These are phyloP conservation scores for Cyberlindnera euphorbiae DNA, from an alignment of 805 yeast genomes.

Conservation along the genomic window DNA sequence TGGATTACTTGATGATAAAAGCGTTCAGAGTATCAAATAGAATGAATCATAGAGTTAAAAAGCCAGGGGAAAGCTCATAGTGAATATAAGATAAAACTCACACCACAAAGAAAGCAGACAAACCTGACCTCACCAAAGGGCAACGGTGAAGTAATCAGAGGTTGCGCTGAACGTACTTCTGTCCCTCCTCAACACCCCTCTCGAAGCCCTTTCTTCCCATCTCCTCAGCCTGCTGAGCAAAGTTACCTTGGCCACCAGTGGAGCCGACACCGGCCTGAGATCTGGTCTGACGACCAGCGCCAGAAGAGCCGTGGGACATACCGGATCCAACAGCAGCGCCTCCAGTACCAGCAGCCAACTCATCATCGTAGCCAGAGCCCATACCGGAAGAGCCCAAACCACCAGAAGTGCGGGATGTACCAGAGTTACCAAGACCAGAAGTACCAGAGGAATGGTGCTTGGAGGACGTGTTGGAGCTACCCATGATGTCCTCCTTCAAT, in stretches of 20 bases:
- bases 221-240: slow-evolving; percentile 17
- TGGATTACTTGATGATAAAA: too few species aligned
- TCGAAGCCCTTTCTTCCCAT: slow-evolving; percentile 23
- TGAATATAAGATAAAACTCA: background rate
- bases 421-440: too few species aligned
- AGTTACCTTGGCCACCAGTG: slow-evolving; percentile 11
- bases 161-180: slow-evolving; percentile 26
- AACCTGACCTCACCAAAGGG: too few species aligned
- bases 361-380: slow-evolving; percentile 11
- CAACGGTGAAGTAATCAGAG: too few species aligned
- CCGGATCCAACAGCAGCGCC: too few species aligned
- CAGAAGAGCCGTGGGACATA: background rate
- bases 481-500: background rate
- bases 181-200: slow-evolving; percentile 20
- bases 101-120: background rate
- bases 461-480: background rate
- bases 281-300: slow-evolving; percentile 23
- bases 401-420: too few species aligned
- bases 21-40: too few species aligned
- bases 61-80: too few species aligned
- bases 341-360: background rate
- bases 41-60: too few species aligned
- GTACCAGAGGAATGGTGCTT: slow-evolving; percentile 2
- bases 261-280: slow-evolving; percentile 18
- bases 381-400: slow-evolving; percentile 9